Conservation (phyloP, 148 eudicot species). For the Camellia japonica region DNA sequence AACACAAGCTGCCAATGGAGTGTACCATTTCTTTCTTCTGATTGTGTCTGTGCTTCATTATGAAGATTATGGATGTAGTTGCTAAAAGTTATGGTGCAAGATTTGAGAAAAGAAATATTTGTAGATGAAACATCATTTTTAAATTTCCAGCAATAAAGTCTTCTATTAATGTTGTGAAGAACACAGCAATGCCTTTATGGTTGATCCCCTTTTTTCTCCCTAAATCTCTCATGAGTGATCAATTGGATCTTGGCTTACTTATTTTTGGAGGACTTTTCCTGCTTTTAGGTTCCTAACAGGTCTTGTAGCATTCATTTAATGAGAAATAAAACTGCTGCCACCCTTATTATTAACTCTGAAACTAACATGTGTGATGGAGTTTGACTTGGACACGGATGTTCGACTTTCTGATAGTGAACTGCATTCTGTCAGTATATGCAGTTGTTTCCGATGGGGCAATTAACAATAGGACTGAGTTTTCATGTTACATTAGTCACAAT, state of each 20-base stretch:
- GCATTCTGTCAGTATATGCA: not conserved
- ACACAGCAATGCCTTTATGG: not conserved
- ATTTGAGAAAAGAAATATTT: no score
- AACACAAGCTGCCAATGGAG: not conserved
- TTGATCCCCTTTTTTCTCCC: not conserved
- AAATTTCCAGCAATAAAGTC: not conserved
- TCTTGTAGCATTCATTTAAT: not conserved
- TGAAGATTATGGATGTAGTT: no score
- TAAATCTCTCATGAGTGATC: not conserved
- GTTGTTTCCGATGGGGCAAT: not conserved
- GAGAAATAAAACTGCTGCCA: not conserved
- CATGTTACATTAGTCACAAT: not conserved
- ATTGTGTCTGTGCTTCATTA: no score
- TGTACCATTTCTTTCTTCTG: not conserved
- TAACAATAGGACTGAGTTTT: not conserved
- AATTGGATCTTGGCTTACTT: not conserved
- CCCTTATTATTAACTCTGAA: not conserved
- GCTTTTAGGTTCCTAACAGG: not conserved
- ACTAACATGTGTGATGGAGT: not conserved
- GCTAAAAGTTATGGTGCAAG: no score
- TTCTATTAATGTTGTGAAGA: not conserved
- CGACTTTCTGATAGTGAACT: not conserved
- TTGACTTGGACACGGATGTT: not conserved
- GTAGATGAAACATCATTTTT: not conserved
- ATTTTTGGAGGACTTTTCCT: not conserved